Conservation (phyloP, 805 yeast genomes). For the Nakazawaea peltata region DNA sequence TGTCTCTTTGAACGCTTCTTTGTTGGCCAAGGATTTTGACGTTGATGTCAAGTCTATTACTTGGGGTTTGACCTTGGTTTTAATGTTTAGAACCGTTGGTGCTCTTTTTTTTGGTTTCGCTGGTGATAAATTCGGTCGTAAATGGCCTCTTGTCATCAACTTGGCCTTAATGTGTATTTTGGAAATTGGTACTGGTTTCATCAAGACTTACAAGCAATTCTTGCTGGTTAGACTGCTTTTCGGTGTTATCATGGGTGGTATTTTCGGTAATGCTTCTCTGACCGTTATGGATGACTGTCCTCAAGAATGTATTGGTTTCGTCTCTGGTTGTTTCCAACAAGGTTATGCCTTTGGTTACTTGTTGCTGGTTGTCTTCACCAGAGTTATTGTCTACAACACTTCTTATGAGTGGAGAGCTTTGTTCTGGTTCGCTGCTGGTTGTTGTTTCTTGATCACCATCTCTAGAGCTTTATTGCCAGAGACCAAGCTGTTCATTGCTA, state of each 20-base stretch:
- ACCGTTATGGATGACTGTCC: constrained; percentile 50
- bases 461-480: constrained; percentile 40
- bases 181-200: constrained; percentile 60
- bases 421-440: constrained; percentile 65
- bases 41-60: constrained; percentile 42
- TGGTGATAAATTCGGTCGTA: constrained; percentile 56
- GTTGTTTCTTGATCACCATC: constrained; percentile 30
- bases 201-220: constrained; percentile 46
- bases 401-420: constrained; percentile 53
- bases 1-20: constrained; percentile 41
- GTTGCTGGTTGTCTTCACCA: constrained; percentile 54
- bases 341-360: constrained; percentile 72
- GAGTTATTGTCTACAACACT: constrained; percentile 52
- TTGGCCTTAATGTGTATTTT: constrained; percentile 37
- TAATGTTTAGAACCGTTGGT: constrained; percentile 63
- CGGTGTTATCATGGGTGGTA: constrained; percentile 53
- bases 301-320: constrained; percentile 43
- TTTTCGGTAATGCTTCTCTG: constrained; percentile 46
- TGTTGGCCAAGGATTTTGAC: constrained; percentile 37
- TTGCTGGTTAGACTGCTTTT: constrained; percentile 56
- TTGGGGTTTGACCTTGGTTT: constrained; percentile 62
- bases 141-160: constrained; percentile 45
- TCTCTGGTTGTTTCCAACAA: constrained; percentile 68
- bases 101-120: constrained; percentile 52
- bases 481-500: constrained; percentile 43